Evolutionary conservation across 768 basidiomycete species (phyloP).

Genomic region (Tulasnella sp.): DNA sequence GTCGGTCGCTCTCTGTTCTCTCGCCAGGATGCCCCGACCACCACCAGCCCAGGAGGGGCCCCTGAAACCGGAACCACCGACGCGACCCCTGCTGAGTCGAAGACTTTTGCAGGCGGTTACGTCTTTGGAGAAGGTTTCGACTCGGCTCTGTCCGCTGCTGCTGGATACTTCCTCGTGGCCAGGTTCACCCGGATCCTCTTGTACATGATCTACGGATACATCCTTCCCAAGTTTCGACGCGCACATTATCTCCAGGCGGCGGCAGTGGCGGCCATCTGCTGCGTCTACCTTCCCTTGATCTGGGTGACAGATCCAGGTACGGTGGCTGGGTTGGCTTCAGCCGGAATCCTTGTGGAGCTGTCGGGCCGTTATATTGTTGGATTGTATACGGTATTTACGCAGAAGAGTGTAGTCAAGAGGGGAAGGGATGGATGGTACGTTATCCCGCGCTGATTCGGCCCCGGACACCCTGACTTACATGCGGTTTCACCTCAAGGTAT

Average conservation of each 20-base stretch:
- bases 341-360: neutral
- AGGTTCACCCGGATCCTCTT: neutral
- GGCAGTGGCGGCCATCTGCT: neutral
- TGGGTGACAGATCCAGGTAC: neutral
- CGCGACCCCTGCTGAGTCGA: too few species aligned
- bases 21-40: neutral
- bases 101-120: neutral
- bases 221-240: constrained; percentile 8
- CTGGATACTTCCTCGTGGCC: constrained; percentile 12
- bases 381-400: neutral
- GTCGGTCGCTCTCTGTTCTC: neutral
- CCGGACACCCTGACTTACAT: too few species aligned
- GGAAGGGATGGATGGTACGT: too few species aligned
- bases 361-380: neutral
- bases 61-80: too few species aligned
- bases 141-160: neutral
- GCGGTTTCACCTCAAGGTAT: neutral
- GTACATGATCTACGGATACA: neutral
- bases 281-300: constrained; percentile 8
- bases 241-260: constrained; percentile 9
- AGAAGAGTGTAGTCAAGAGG: neutral
- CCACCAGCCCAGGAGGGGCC: neutral
- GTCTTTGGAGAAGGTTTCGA: neutral
- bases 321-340: neutral
- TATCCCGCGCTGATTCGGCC: too few species aligned